A percentile compares a stretch with the other conserved stretches of the same genome.
These are phyloP conservation scores for Triticum urartu DNA, from an alignment of 176 grass and related monocot species.

Conservation along the genomic window DNA sequence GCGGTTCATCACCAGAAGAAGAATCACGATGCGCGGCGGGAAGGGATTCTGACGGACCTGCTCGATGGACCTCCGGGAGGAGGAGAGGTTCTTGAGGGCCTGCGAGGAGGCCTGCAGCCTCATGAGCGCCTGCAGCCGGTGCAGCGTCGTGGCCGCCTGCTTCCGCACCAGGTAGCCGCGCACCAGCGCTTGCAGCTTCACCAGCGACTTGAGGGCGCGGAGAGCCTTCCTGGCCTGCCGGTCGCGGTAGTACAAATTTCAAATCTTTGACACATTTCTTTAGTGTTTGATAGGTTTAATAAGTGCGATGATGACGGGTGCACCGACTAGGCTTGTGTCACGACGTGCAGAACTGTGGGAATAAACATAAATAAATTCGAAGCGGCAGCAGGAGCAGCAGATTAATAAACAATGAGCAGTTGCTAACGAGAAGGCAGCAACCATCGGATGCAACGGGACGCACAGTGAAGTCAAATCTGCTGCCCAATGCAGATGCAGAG, in stretches of 20 bases:
- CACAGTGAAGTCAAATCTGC: constrained; percentile 34
- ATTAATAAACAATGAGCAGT: constrained; percentile 30
- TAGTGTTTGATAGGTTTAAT: not conserved
- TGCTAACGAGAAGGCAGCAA: constrained; percentile 12
- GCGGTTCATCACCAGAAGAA: not conserved
- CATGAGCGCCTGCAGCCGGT: constrained; percentile 72
- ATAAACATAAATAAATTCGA: constrained; percentile 14
- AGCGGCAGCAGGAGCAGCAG: not conserved
- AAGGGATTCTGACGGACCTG: constrained; percentile 6
- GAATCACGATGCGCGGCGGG: not conserved
- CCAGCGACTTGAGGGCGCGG: constrained; percentile 73
- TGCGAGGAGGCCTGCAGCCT: constrained; percentile 50
- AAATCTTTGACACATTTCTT: constrained; percentile 15
- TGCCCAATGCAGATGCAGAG: constrained; percentile 23
- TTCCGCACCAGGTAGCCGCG: constrained; percentile 86
- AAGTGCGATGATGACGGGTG: constrained; percentile 10
- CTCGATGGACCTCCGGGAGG: constrained; percentile 42
- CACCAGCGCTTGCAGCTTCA: constrained; percentile 87
- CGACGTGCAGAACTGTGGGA: constrained; percentile 4
- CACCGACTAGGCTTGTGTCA: constrained; percentile 37
- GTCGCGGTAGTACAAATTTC: not conserved
- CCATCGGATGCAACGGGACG: not conserved
- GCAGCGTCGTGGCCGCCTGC: constrained; percentile 59
- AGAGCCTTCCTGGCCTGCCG: constrained; percentile 84
- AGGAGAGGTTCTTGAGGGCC: constrained; percentile 6